These are phyloP conservation scores for Beauveria medogensis DNA, from an alignment of 2,329 filamentous ascomycete species.

Conservation along the genomic window DNA sequence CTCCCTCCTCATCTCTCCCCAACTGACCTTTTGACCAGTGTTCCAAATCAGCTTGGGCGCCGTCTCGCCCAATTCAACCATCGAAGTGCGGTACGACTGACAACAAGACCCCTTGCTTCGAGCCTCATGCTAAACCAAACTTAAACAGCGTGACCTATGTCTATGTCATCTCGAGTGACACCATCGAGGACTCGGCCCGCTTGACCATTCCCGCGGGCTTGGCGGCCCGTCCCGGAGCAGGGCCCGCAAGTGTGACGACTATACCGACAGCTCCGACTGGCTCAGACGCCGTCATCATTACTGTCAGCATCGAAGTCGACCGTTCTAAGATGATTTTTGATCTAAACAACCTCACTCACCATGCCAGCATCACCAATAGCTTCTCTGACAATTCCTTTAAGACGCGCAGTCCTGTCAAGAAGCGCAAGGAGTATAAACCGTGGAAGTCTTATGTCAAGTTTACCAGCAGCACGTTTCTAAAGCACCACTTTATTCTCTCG, in stretches of 20 bases:
- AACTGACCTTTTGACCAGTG: background rate
- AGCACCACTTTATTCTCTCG: background rate
- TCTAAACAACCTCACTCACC: background rate
- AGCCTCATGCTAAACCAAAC: background rate
- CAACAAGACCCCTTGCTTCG: too few relatives aligned
- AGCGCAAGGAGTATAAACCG: background rate
- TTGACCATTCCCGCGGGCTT: background rate
- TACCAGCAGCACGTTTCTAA: background rate
- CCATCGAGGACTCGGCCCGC: background rate
- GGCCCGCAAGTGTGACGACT: background rate
- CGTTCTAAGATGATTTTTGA: background rate
- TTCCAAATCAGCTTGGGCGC: background rate
- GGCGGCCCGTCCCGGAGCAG: background rate
- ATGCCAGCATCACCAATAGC: background rate
- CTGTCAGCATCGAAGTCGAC: background rate
- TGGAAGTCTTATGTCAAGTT: background rate
- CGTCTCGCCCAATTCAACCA: background rate
- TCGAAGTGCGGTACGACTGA: background rate
- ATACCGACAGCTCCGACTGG: background rate
- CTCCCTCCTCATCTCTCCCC: too few relatives aligned
- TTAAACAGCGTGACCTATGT: background rate
- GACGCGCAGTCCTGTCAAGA: background rate
- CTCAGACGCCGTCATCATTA: background rate
- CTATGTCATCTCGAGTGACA: background rate
- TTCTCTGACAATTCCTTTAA: background rate